A percentile compares a stretch with the other conserved stretches of the same genome.
Evolutionary conservation across 2,329 filamentous ascomycete genomes (phyloP).

Genomic region (Diaporthe eres): DNA sequence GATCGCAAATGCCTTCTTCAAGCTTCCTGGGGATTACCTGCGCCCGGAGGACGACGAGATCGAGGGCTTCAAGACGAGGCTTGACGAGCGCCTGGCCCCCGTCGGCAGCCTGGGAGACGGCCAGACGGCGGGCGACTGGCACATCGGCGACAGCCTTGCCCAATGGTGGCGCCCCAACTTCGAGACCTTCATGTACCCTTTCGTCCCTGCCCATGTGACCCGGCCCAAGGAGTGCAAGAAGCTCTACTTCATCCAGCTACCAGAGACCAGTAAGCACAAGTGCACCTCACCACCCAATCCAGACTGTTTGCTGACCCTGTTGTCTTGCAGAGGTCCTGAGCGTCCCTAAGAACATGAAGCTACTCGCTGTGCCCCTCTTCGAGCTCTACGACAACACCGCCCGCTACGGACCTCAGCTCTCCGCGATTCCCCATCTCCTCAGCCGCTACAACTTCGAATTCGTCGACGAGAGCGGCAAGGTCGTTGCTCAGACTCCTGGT

Average conservation of each 20-base stretch:
- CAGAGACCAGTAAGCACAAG: slow-evolving; percentile 82
- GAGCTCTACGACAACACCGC: slow-evolving; percentile 98
- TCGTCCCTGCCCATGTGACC: slow-evolving; percentile 95
- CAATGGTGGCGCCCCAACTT: slow-evolving; percentile 99
- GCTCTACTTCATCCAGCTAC: slow-evolving; percentile 95
- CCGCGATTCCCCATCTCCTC: slow-evolving; percentile 94
- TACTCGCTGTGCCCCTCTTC: slow-evolving; percentile 95
- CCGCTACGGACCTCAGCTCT: slow-evolving; percentile 94
- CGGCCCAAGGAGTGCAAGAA: slow-evolving; percentile 99
- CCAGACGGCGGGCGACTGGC: slow-evolving; percentile 89
- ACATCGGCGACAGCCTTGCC: slow-evolving; percentile 93
- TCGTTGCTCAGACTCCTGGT: slow-evolving; percentile 88
- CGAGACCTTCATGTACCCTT: slow-evolving; percentile 99
- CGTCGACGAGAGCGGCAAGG: slow-evolving; percentile 91
- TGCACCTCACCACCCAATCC: not conserved
- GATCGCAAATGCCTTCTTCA: slow-evolving; percentile 99
- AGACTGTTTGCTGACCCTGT: not conserved
- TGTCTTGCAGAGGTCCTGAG: slow-evolving; percentile 82
- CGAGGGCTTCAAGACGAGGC: slow-evolving; percentile 90
- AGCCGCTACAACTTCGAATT: slow-evolving; percentile 98
- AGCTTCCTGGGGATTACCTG: slow-evolving; percentile 96
- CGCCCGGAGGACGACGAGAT: slow-evolving; percentile 91
- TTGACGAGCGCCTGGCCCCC: slow-evolving; percentile 94
- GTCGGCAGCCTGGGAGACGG: slow-evolving; percentile 89
- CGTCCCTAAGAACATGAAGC: slow-evolving; percentile 99